Conservation (phyloP, 495 filamentous ascomycete species). For the Achaetomiella virescens region DNA sequence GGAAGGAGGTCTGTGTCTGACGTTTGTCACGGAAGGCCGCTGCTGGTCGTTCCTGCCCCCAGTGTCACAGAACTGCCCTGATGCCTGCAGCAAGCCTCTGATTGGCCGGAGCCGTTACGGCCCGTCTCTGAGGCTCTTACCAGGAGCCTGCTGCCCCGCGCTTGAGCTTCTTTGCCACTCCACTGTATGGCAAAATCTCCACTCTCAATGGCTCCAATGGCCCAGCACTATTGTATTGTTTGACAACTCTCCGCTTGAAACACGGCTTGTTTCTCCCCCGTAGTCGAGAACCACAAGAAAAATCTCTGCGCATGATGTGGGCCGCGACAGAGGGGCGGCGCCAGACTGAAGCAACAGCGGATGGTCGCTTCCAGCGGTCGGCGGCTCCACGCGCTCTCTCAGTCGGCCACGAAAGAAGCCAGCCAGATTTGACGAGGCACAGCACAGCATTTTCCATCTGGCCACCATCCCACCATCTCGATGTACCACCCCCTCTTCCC, state of each 20-base stretch:
- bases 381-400: not conserved
- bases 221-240: constrained; percentile 29
- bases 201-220: constrained; percentile 1
- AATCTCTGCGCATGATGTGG: not conserved
- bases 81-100: constrained; percentile 11
- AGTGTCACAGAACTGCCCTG: constrained; percentile 34
- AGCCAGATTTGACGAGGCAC: not conserved
- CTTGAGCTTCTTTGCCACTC: constrained; percentile 9
- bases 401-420: not conserved
- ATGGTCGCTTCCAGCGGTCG: constrained; percentile 4
- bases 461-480: too few relatives aligned
- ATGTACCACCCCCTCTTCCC: not conserved
- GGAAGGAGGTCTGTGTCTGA: constrained; percentile 27
- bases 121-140: constrained; percentile 28
- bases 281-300: constrained; percentile 8
- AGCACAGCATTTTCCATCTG: not conserved
- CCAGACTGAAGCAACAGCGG: not conserved
- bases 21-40: constrained; percentile 20
- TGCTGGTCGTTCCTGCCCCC: constrained; percentile 25
- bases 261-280: constrained; percentile 29
- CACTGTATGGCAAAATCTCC: not conserved
- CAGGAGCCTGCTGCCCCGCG: constrained; percentile 10
- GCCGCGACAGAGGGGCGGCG: not conserved
- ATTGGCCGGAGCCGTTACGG: constrained; percentile 24
- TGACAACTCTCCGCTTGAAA: constrained; percentile 29